Base-by-base conservation (phyloP, 306 rosid genomes). In the Vigna nakashimae region DNA sequence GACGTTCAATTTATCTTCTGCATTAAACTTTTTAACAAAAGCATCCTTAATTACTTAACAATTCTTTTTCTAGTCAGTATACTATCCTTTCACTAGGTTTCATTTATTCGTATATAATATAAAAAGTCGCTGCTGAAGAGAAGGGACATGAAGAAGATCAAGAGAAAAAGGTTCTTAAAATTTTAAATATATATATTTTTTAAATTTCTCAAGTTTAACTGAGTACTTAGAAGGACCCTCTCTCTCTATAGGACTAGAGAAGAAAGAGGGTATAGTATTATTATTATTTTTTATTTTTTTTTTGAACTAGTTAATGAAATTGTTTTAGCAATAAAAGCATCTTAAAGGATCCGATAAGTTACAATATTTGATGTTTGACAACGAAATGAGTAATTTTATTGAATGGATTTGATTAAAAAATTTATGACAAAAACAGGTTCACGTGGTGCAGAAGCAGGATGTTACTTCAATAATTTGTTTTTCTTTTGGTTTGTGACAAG, bases 391-490 rank as follows among this genome's bases (percentile, higher is more conserved):
- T 7, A 76, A 63, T 20, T 20, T 22, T 70, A 60, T 17, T 18
- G 2, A 14, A 51, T 13, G 20, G 0, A 3, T 3, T 38, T 40
- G 67, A 46, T 38, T 51, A 56, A 7, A 32, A 53, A 63, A 71
- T 20, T 63, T 53, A 24, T 17, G 7, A 22, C 2, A 20, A 13
- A 89, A 86, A 79, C 89, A 87, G 56, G 81, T 79, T 73, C 93
- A 89, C 89, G 84, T 89, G 90, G 79, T 49, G 11, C 76, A 71
- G 79, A 51, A 76, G 50, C 64, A 63, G 24, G 71, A 71, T 65
- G 59, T 65, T 82, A 42, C 75, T 34, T 65, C 28, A 82, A 22
- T 64, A 13, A 22, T 45, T 30, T 42, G 6, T 48, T 60, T 22
- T 75, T 81, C 40, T 56, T 45, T 42, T 42, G 10, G 3, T 42